Evolutionary conservation across 179 eudicot species (phyloP), one percentile per base, ranked within the genome.

Genomic region (Beta macrorhiza): DNA sequence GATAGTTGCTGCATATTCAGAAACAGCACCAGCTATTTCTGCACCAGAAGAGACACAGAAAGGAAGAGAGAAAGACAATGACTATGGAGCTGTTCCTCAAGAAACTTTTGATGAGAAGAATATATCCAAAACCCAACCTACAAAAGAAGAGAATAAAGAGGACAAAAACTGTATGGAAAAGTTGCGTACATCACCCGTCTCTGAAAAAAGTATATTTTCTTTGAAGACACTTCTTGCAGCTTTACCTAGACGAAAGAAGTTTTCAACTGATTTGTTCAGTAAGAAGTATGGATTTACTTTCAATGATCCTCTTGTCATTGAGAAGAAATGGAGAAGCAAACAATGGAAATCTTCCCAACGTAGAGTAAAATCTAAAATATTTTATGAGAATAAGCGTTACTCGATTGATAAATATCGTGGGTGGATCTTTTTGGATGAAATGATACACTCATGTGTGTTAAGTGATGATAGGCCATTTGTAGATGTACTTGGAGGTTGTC

Each of bases 381-480:
- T 61, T 71, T 55, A 56, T 61, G 85, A 69, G 74, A 79, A 75
- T 63, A 84, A 80, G 71, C 74, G 64, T 51, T 61, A 67, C 78
- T 68, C 77, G 8, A 52, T 56, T 82, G 81, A 79, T 80, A 85
- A 86, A 75, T 87, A 79, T 72, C 80, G 75, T 67, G 83, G 87
- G 64, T 89, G 94, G 98, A 88, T 91, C 22, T 90, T 91, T 72
- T 86, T 90, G 73, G 89, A 90, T 80, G 89, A 91, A 52, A 71
- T 63, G 10, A 83, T 84, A 57, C 76, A 78, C 77, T 82, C 89
- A 51, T 90, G 95, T 85, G 82, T 86, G 78, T 85, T 82, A 47
- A 86, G 82, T 85, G 93, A 86, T 78, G 89, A 85, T 82, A 85
- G 82, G 76, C 77, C 72, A 37, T 83, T 76, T 52, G 72, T 80